Evolutionary conservation across 1,284 basidiomycete species (phyloP), one percentile per base, ranked within the genome.

Genomic region (Leucoagaricus sp.): DNA sequence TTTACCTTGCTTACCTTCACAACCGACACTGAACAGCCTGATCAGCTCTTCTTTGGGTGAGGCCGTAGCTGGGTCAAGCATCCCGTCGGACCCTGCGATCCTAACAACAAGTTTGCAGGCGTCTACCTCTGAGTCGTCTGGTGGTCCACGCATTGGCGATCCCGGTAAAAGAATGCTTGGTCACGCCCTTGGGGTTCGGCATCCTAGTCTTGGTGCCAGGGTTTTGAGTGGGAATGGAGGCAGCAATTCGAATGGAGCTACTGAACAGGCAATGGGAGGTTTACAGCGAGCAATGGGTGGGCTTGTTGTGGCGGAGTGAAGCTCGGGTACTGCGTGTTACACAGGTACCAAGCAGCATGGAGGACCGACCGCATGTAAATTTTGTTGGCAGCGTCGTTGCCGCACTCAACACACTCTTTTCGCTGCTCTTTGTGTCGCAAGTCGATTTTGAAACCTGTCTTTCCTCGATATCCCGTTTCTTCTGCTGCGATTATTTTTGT

Each of bases 81-180:
- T 81, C 54, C 76, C 82, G 60, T 70, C 81, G 21, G 87, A 90
- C 67, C 86, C 87, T 34, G 87, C 89, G 2, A 87, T 89, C 61
- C 68, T 87, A 57, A 78, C 82, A 38, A 76, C 78, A 38, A 81
- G 82, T 62, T 69, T 77, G 60, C 73, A 74, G 33, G 59, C 64
- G 57, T 57, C 55, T 31, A 57, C 49, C 41, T 57, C 49, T 57
- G 68, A 70, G 38, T 48, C 63, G 10, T 51, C 64, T 38, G 63
- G 65, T 42, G 73, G 73, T 28, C 86, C 89, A 21, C 81, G 86
- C 65, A 91, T 93, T 64, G 91, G 90, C 31, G 87, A 93, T 69
- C 88, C 90, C 33, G 90, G 88, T 47, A 90, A 89, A 75, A 80
- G 90, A 65, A 93, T 93, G 89, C 77, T 93, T 33, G 91, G 89